A percentile compares a stretch with the other conserved stretches of the same genome.
Conservation (phyloP, 345 rosid species). For the Crucihimalaya himalaica region DNA sequence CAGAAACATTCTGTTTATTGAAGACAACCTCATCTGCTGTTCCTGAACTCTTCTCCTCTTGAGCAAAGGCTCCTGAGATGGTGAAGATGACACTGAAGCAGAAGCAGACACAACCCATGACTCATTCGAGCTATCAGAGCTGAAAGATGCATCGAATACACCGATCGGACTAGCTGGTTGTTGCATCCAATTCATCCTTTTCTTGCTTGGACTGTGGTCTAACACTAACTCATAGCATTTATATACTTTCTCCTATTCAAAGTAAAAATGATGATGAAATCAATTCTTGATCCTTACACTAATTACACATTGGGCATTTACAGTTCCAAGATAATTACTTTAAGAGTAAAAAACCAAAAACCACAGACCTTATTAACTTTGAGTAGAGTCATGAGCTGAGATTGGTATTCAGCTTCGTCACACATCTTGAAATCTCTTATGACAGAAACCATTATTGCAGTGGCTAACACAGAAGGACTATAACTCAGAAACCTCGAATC, state of each 20-base stretch:
- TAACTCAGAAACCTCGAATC: conserved; percentile 66
- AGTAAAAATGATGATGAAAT: neutral
- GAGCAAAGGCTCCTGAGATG: conserved; percentile 49
- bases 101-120: conserved; percentile 52
- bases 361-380: conserved; percentile 42
- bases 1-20: conserved; percentile 51
- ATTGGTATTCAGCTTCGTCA: conserved; percentile 52
- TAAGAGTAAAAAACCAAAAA: neutral
- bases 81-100: conserved; percentile 38
- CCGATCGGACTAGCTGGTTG: conserved; percentile 61
- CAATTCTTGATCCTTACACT: conserved; percentile 31
- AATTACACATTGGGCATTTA: conserved; percentile 11
- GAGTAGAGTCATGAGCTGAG: conserved; percentile 68
- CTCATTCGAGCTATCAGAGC: conserved; percentile 72
- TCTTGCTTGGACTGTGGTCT: conserved; percentile 50
- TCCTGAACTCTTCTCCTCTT: conserved; percentile 71
- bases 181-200: conserved; percentile 51
- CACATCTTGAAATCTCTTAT: conserved; percentile 60
- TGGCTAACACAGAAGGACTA: conserved; percentile 71
- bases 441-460: conserved; percentile 74
- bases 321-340: neutral
- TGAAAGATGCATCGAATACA: conserved; percentile 65
- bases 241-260: conserved; percentile 59
- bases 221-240: conserved; percentile 67
- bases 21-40: conserved; percentile 71